phyloP scores from a whole-genome alignment of 108 stramenopile species.

The Cyclostephanos tholiformis region DNA sequence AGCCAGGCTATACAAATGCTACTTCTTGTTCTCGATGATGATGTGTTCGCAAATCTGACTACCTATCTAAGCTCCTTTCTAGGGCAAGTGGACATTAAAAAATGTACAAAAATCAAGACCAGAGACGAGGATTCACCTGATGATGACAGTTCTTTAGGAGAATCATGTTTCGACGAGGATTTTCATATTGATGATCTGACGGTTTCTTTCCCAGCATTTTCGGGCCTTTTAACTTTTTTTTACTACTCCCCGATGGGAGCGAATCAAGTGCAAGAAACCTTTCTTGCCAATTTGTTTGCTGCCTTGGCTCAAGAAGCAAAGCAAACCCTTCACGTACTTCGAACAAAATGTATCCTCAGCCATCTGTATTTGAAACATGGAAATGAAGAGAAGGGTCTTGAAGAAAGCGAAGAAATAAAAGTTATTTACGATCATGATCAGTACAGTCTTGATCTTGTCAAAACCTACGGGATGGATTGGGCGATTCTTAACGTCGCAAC shows the following conservation, averaged over 20 bases:
- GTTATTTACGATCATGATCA: slow-evolving; percentile 20
- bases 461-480: slow-evolving; percentile 35
- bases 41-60: slow-evolving; percentile 27
- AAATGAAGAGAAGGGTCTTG: slow-evolving; percentile 18
- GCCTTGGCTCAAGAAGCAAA: slow-evolving; percentile 30
- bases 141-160: not conserved
- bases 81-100: slow-evolving; percentile 15
- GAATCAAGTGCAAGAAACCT: slow-evolving; percentile 31
- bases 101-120: not conserved
- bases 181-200: slow-evolving; percentile 32
- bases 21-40: slow-evolving; percentile 25
- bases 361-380: slow-evolving; percentile 35
- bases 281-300: slow-evolving; percentile 36
- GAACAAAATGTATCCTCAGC: slow-evolving; percentile 32
- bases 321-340: slow-evolving; percentile 25
- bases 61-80: slow-evolving; percentile 16
- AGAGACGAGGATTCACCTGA: not conserved
- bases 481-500: slow-evolving; percentile 21
- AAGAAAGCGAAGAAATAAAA: slow-evolving; percentile 31
- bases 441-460: slow-evolving; percentile 30
- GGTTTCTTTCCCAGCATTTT: slow-evolving; percentile 30
- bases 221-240: slow-evolving; percentile 34
- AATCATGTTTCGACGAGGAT: not conserved
- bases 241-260: slow-evolving; percentile 25
- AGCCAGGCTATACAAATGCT: slow-evolving; percentile 23